phyloP scores from a whole-genome alignment of 352 stramenopile species.

The Phytophthora tubulina region DNA sequence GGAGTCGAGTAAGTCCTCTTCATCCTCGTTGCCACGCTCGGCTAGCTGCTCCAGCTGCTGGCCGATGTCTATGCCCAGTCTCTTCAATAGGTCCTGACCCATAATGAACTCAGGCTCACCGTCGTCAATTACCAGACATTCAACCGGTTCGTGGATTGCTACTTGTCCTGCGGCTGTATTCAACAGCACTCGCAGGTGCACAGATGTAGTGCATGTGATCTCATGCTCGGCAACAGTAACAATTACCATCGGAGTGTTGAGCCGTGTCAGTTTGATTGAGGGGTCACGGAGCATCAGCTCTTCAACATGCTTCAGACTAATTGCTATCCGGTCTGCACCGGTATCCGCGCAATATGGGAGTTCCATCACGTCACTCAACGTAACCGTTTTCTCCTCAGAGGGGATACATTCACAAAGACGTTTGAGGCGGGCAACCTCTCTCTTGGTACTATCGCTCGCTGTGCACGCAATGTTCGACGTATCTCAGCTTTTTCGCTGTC shows the following conservation, averaged over 20 bases:
- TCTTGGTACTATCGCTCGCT: neutral
- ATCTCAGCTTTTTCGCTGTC: neutral
- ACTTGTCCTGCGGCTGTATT: constrained; percentile 1
- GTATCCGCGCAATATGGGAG: neutral
- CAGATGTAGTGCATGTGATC: neutral
- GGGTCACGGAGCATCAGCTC: neutral
- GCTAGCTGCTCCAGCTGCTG: neutral
- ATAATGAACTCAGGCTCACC: neutral
- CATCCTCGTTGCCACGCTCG: neutral
- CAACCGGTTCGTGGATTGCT: neutral
- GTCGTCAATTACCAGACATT: neutral
- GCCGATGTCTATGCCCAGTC: neutral
- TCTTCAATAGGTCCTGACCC: neutral
- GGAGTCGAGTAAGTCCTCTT: no score
- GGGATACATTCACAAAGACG: neutral
- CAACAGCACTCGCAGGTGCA: neutral
- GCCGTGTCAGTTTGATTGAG: neutral
- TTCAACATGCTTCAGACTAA: neutral
- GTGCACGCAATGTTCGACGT: neutral
- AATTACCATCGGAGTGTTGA: neutral
- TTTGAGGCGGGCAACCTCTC: neutral
- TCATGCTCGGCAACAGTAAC: constrained; percentile 1
- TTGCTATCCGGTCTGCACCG: neutral
- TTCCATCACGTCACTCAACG: neutral
- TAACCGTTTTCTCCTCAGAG: neutral